Conservation (phyloP, 2,329 filamentous ascomycete species). For the Alternaria atra region DNA sequence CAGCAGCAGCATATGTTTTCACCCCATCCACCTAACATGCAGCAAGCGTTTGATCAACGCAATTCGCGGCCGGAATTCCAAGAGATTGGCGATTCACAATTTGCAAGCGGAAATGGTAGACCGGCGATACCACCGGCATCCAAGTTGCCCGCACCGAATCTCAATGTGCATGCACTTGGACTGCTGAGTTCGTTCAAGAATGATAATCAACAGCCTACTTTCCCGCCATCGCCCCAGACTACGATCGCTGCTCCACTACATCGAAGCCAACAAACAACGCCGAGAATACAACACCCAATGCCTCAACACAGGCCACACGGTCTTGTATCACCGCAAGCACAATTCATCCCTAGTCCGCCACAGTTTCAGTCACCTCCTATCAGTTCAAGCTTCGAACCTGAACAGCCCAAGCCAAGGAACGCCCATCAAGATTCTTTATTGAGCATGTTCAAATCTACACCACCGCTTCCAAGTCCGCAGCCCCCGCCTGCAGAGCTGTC, state of each 20-base stretch:
- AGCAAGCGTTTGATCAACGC: constrained; percentile 30
- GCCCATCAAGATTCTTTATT: constrained; percentile 58
- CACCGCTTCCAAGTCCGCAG: constrained; percentile 36
- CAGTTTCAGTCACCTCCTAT: constrained; percentile 42
- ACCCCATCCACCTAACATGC: constrained; percentile 31
- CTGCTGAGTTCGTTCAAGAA: constrained; percentile 67
- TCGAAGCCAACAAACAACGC: constrained; percentile 32
- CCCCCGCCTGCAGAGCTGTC: constrained; percentile 58
- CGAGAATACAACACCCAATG: constrained; percentile 34
- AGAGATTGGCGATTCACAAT: constrained; percentile 41
- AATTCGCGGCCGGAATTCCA: constrained; percentile 18
- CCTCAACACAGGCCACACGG: constrained; percentile 34
- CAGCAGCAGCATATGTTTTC: constrained; percentile 16
- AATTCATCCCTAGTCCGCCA: constrained; percentile 40
- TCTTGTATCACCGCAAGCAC: constrained; percentile 35
- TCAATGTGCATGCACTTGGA: constrained; percentile 66
- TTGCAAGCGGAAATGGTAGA: constrained; percentile 48
- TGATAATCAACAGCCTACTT: constrained; percentile 33
- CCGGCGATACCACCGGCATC: constrained; percentile 63
- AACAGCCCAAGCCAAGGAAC: constrained; percentile 49
- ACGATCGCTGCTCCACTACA: constrained; percentile 21
- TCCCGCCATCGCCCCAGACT: constrained; percentile 15
- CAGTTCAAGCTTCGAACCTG: constrained; percentile 33
- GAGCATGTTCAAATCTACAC: constrained; percentile 54
- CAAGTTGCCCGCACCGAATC: constrained; percentile 65